phyloP scores from a whole-genome alignment of 768 basidiomycete genomes.

The Hortiboletus flavorubellus region DNA sequence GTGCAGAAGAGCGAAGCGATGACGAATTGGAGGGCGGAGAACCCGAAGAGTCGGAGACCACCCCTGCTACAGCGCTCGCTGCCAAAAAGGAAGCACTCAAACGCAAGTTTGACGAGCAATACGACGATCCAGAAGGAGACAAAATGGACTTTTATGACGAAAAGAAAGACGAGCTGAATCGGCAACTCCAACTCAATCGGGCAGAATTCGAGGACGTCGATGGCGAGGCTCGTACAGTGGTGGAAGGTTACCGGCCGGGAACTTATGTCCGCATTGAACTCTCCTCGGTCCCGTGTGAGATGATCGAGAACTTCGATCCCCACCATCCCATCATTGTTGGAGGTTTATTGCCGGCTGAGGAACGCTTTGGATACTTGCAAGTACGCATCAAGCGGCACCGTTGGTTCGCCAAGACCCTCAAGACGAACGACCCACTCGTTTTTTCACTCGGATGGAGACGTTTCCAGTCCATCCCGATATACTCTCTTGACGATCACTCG shows the following conservation, averaged over 20 bases:
- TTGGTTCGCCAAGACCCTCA: constrained; percentile 88
- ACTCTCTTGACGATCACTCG: constrained; percentile 95
- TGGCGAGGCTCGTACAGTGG: constrained; percentile 69
- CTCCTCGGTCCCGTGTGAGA: constrained; percentile 77
- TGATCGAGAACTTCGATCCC: constrained; percentile 92
- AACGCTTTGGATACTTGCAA: constrained; percentile 90
- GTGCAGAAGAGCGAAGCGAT: constrained; percentile 40
- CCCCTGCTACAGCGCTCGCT: constrained; percentile 55
- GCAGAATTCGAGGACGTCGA: constrained; percentile 83
- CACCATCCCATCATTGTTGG: constrained; percentile 89
- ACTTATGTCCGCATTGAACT: constrained; percentile 93
- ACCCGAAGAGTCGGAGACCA: constrained; percentile 25
- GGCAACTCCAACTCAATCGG: constrained; percentile 77
- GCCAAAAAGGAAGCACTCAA: constrained; percentile 90
- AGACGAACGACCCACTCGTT: constrained; percentile 96
- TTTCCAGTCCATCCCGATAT: constrained; percentile 93
- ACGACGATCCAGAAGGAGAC: constrained; percentile 80
- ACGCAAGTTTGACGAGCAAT: constrained; percentile 94
- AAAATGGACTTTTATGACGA: constrained; percentile 88
- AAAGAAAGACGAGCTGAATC: constrained; percentile 88
- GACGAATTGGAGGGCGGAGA: constrained; percentile 38
- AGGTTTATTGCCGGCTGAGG: constrained; percentile 85
- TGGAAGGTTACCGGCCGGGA: constrained; percentile 91
- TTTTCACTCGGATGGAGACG: constrained; percentile 97
- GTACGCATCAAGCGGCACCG: constrained; percentile 95